Evolutionary conservation across 2,329 filamentous ascomycete species (phyloP), one percentile per base, ranked within the genome.

Genomic region (Macrophomina phaseolina): DNA sequence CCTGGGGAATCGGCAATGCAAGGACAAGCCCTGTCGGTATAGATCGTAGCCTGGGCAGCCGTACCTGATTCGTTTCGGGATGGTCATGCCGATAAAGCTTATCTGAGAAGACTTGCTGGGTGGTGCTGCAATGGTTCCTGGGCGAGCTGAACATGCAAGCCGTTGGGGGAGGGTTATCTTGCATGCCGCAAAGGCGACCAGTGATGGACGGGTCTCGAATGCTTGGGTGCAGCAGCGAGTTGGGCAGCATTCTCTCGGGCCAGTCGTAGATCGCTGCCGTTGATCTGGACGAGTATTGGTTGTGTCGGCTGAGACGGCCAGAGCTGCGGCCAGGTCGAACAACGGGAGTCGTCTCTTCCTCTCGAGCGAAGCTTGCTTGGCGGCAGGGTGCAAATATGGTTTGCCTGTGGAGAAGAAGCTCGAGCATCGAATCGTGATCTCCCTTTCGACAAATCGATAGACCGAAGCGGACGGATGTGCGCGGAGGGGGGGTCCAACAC

Each of bases 331-430:
- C 38, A 32, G 18, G 30, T 45, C 56, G 40, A 11, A 61, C 56
- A 52, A 34, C 34, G 49, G 49, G 30, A 1, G 30, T 3, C 49
- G 4, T 23, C 49, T n/a, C 9, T 45, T 30, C 23, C 40, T 45
- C n/a, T 48, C 56, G 32, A 8, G 55, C 38, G 55, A 32, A 34
- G 38, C 18, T 7, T n/a, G 51, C 51, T 36, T 16, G 51, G 51
- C 34, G 12, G 11, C 52, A 11, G 23, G 49, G 28, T 14, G 30
- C n/a, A 23, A 42, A 60, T 32, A 42, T 48, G 56, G 40, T 61
- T 61, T 48, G 40, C 42, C 58, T 23, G 58, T 62, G 58, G 45
- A 62, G 58, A 62, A 38, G 58, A 61, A 62, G 58, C 58, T 62
- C 58, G 58, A 62, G 58, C 58, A 49, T 45, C 28, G 32, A 49